Conservation (phyloP, 768 basidiomycete genomes). For the Leccinum obscurum region DNA sequence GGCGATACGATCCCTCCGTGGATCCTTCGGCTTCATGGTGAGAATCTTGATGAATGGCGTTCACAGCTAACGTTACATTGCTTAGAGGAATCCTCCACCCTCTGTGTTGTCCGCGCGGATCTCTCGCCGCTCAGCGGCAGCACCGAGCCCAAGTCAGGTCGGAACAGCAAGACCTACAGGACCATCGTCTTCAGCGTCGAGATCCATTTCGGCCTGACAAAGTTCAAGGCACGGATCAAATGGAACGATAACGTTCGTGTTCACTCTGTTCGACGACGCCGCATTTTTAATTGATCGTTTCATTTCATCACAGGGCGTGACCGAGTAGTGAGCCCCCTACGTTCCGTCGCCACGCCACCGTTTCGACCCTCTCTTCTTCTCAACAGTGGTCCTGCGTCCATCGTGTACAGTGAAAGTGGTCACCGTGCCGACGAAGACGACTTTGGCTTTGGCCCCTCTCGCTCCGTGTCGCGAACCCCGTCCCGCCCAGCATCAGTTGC, state of each 20-base stretch:
- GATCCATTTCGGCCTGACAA: conserved; percentile 81
- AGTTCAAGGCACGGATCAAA: conserved; percentile 81
- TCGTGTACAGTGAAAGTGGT: conserved; percentile 81
- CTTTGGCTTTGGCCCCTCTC: conserved; percentile 26
- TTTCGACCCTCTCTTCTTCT: not conserved
- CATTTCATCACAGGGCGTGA: no score
- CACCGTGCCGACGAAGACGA: conserved; percentile 75
- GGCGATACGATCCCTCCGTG: conserved; percentile 69
- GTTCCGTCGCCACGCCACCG: not conserved
- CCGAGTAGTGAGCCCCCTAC: no score
- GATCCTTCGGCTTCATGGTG: conserved; percentile 61
- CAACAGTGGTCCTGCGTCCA: conserved; percentile 71
- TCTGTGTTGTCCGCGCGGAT: conserved; percentile 79
- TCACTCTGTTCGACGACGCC: no score
- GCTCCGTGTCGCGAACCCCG: conserved; percentile 35
- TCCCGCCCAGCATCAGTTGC: conserved; percentile 48
- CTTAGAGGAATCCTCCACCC: conserved; percentile 68
- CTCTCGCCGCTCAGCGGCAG: conserved; percentile 72
- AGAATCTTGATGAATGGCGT: not conserved
- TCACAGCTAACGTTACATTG: conserved; percentile 1
- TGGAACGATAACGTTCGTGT: conserved; percentile 73
- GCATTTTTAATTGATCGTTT: no score
- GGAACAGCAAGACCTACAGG: conserved; percentile 46
- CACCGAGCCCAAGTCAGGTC: conserved; percentile 34
- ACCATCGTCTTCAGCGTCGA: conserved; percentile 81